Percentiles rank a stretch among this genome's conserved stretches.
phyloP scores from a whole-genome alignment of 192 early-diverging fungal species.

The Podila verticillata region DNA sequence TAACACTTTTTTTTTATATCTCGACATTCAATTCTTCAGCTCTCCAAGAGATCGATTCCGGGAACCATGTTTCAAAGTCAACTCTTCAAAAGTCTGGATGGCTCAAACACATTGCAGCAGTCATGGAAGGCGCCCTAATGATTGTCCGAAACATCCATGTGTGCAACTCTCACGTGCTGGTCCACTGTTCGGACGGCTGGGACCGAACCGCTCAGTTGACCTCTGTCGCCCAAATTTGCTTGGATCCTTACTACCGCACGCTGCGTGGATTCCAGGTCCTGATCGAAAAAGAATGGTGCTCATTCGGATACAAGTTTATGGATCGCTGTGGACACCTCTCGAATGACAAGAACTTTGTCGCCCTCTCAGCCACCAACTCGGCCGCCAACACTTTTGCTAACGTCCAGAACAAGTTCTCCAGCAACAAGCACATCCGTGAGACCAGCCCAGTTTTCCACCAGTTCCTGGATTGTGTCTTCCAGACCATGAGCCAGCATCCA shows the following conservation, averaged over 20 bases:
- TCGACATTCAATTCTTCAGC: slow-evolving; percentile 28
- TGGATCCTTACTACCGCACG: slow-evolving; percentile 97
- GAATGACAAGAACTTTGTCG: slow-evolving; percentile 75
- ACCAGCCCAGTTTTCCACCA: slow-evolving; percentile 96
- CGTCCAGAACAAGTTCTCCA: slow-evolving; percentile 67
- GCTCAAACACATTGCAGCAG: slow-evolving; percentile 85
- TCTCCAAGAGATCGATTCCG: slow-evolving; percentile 59
- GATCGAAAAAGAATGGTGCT: slow-evolving; percentile 98
- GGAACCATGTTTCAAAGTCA: slow-evolving; percentile 58
- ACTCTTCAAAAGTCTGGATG: slow-evolving; percentile 81
- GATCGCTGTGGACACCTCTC: slow-evolving; percentile 93
- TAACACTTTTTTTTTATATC: not conserved
- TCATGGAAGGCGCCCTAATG: slow-evolving; percentile 81
- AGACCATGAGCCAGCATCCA: slow-evolving; percentile 88
- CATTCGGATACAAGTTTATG: slow-evolving; percentile 96
- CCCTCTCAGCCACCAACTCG: slow-evolving; percentile 57
- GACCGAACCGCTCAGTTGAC: slow-evolving; percentile 96
- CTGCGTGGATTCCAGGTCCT: slow-evolving; percentile 90
- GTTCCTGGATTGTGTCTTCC: slow-evolving; percentile 97
- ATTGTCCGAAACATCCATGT: slow-evolving; percentile 87
- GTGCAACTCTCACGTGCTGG: slow-evolving; percentile 83
- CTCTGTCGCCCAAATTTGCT: slow-evolving; percentile 86
- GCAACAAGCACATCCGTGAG: slow-evolving; percentile 75
- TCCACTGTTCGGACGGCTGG: slow-evolving; percentile 99
- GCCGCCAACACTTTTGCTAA: slow-evolving; percentile 69